phyloP scores from a whole-genome alignment of 2,329 filamentous ascomycete genomes.

The Talaromyces sp. region DNA sequence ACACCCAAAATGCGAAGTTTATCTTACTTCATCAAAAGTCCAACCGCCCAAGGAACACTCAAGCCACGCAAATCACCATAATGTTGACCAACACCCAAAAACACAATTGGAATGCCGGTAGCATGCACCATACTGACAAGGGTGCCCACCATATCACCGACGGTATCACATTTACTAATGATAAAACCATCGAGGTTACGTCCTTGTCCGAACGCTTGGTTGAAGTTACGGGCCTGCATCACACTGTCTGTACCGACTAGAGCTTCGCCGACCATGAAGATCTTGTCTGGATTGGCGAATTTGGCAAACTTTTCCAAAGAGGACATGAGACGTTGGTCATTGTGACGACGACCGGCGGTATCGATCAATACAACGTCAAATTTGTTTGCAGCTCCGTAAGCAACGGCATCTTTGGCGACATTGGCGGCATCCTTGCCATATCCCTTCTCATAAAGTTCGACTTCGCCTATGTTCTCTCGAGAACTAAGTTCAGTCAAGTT shows the following conservation, averaged over 20 bases:
- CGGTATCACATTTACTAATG: constrained; percentile 97
- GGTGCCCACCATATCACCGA: constrained; percentile 97
- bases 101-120: constrained; percentile 92
- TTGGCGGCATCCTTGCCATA: constrained; percentile 97
- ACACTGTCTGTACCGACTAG: constrained; percentile 95
- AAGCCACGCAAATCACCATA: constrained; percentile 64
- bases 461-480: constrained; percentile 74
- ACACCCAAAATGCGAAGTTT: not conserved
- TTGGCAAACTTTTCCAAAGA: constrained; percentile 96
- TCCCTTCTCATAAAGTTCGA: constrained; percentile 93
- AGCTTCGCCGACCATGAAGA: constrained; percentile 93
- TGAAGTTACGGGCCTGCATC: constrained; percentile 94
- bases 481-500: constrained; percentile 86
- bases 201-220: constrained; percentile 79
- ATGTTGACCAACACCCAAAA: constrained; percentile 73
- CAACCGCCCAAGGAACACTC: constrained; percentile 64
- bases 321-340: constrained; percentile 94
- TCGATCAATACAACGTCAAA: constrained; percentile 97
- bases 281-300: constrained; percentile 94
- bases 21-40: constrained; percentile 56
- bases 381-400: constrained; percentile 68
- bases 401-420: constrained; percentile 91
- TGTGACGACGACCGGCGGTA: constrained; percentile 90
- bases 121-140: constrained; percentile 97
- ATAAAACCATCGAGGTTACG: constrained; percentile 91